Base-by-base conservation (phyloP, 441 rosid species). In the Theobroma grandiflorum region DNA sequence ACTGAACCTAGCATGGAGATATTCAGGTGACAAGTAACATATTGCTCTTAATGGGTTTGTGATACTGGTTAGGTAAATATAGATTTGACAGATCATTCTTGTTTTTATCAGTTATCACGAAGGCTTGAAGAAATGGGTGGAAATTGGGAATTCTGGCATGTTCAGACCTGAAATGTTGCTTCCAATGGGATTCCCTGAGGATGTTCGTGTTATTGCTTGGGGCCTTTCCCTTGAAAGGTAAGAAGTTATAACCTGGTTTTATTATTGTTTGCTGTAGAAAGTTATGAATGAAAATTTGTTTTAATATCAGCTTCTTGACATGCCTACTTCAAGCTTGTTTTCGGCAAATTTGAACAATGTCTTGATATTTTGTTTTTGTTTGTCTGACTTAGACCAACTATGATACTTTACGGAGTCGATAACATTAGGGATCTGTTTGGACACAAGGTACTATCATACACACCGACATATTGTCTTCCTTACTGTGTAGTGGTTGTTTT, bases 1-100 rank as follows among this genome's bases (percentile, higher is more conserved):
- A 96, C 99, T 0, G 98, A 96, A 78, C 99, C 99, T 40, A 94
- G 98, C 88, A 94, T 96, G 98, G 98, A 94, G 84, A 91, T 96
- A 72, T 93, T 93, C 91, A 94, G 98, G 99, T 94, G 85, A 73
- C 38, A 57, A 66, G 14, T 66, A 22, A 45, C 47, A 35, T n/a
- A 55, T 55, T 37, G 78, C 71, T 57, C 35, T 75, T 45, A 1
- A 38, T 61, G 8, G 6, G 66, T 40, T 35, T 43, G 4, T 40
- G 31, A 26, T 82, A 4, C 42, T 4, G 49, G 16, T 62, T 59
- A n/a, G 9, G 35, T 53, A 50, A 71, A 53, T 47, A 35, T 77
- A 79, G 73, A 75, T 47, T 42, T 70, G 77, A 79, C 38, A 26
- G 50, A 45, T 49, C 14, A 10, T 63, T 53, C 47, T 80, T 67